Base-by-base conservation (phyloP, 1,284 basidiomycete genomes). In the Microbotryum intermedium region DNA sequence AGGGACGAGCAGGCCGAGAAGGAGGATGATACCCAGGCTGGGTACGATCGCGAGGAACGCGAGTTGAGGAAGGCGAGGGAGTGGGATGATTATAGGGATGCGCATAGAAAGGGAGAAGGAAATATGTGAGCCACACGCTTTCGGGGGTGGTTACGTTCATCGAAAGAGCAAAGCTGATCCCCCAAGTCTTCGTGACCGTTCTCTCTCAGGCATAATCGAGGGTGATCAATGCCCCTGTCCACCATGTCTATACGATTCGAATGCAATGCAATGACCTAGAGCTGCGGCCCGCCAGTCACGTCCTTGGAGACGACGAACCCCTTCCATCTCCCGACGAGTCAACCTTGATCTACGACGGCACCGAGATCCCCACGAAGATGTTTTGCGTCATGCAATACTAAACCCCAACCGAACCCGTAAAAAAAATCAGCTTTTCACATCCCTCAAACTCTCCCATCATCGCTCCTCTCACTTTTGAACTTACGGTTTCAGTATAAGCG, bases 81-180 rank as follows among this genome's bases (percentile, higher is more conserved):
- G 55, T 66, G 63, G 60, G 71, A 72, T 45, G 68, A 69, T 10
- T 70, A 61, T 13, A 63, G 50, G 44, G 71, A 72, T 57, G 47
- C 50, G 39, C 71, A 72, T 50, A 61, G 66, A 46, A 67, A 63
- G 56, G 71, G 71, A n/a, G 71, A 71, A 51, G 71, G 71, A 2
- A 72, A 72, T 51, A 70, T 66, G 66, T 47, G 44, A 47, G 44
- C 25, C 26, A n/a, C n/a, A n/a, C n/a, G n/a, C n/a, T n/a, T n/a
- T n/a, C n/a, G n/a, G 13, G 13, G 13, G 13, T 11, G 50, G 34
- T 34, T 9, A 53, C n/a, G 21, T 11, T 34, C 13, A 5, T 23
- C 26, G 16, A 51, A n/a, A 9, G 51, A 20, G 20, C 16, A n/a
- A 8, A 23, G n/a, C 29, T 28, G 16, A 21, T 28, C 13, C 9